phyloP scores from a whole-genome alignment of 2,329 filamentous ascomycete genomes.

The Aspergillus eucalypticola region DNA sequence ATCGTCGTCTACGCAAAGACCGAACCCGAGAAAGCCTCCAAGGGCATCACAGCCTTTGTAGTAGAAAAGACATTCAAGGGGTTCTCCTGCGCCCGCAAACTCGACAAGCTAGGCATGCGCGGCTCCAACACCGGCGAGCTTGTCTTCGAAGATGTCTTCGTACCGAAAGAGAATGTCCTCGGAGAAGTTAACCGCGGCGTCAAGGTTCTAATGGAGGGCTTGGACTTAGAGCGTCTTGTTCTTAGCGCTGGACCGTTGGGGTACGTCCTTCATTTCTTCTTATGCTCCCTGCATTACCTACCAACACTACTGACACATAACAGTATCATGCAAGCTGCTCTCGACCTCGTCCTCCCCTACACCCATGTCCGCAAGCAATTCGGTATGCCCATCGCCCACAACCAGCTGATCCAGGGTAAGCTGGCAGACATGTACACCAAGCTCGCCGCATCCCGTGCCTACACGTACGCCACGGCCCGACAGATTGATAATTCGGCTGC shows the following conservation, averaged over 20 bases:
- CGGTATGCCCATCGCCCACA: constrained; percentile 78
- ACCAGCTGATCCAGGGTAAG: constrained; percentile 90
- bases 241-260: constrained; percentile 87
- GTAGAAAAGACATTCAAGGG: constrained; percentile 70
- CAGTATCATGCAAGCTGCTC: constrained; percentile 82
- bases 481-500: constrained; percentile 72
- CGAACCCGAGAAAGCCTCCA: constrained; percentile 72
- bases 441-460: constrained; percentile 76
- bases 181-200: constrained; percentile 80
- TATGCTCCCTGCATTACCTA: too few relatives aligned
- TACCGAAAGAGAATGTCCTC: constrained; percentile 77
- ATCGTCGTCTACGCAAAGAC: constrained; percentile 98
- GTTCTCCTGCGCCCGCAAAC: constrained; percentile 84
- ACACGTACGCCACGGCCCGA: constrained; percentile 81
- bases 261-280: constrained; percentile 33
- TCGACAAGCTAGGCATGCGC: constrained; percentile 98
- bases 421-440: constrained; percentile 98
- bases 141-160: constrained; percentile 86
- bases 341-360: constrained; percentile 86
- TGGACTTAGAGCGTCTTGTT: constrained; percentile 91
- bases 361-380: constrained; percentile 90
- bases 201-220: constrained; percentile 89
- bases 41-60: constrained; percentile 93
- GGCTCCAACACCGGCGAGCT: constrained; percentile 96
- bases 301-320: constrained; percentile 20